Evolutionary conservation across 257 asterid genomes (phyloP).

Genomic region (Solanum dulcamara): DNA sequence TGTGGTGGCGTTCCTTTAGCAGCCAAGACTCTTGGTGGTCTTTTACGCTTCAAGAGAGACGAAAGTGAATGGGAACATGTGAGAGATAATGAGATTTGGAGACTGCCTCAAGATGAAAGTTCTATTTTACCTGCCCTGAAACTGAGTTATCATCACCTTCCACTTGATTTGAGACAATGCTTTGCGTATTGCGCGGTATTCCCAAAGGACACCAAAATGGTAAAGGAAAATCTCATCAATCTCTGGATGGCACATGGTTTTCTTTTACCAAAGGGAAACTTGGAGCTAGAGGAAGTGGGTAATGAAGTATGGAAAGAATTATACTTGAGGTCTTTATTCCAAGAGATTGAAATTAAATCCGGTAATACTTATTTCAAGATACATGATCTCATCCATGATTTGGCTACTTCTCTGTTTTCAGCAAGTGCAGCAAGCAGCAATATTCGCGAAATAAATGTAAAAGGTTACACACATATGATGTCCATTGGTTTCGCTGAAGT

Average conservation of each 20-base stretch:
- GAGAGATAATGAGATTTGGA: conserved; percentile 15
- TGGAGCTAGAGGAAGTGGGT: conserved; percentile 15
- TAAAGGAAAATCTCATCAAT: conserved; percentile 2
- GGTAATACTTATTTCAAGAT: neutral
- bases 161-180: conserved; percentile 12
- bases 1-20: conserved; percentile 21
- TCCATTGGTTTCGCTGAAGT: neutral
- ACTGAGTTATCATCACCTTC: conserved; percentile 27
- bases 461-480: neutral
- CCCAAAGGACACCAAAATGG: conserved; percentile 6
- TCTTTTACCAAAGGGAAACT: conserved; percentile 4
- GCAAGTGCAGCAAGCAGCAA: neutral
- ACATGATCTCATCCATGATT: conserved; percentile 18
- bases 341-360: neutral
- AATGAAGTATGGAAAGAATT: conserved; percentile 16
- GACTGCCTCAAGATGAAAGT: conserved; percentile 7
- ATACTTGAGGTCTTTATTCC: conserved; percentile 7
- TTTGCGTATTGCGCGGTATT: conserved; percentile 25
- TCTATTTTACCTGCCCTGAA: conserved; percentile 10
- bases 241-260: conserved; percentile 21
- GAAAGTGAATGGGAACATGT: conserved; percentile 17
- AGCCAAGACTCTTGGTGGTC: conserved; percentile 19
- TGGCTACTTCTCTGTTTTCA: neutral
- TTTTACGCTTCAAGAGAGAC: conserved; percentile 7
- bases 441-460: neutral